A percentile compares a stretch with the other conserved stretches of the same genome.
These are phyloP conservation scores for Seiridium cupressi DNA, from an alignment of 2,329 filamentous ascomycete genomes.

Conservation along the genomic window DNA sequence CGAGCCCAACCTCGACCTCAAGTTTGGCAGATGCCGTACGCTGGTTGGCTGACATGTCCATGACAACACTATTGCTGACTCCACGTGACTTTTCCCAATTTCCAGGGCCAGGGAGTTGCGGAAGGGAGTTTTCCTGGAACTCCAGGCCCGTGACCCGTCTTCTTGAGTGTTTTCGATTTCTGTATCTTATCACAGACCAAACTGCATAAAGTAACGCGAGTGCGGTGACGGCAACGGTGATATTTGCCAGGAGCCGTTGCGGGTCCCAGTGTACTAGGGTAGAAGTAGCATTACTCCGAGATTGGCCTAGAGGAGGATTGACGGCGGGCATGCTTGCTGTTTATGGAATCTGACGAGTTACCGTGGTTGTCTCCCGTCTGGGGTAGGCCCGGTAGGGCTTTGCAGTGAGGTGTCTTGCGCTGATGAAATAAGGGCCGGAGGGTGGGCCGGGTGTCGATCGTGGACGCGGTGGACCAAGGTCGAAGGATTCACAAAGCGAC, in stretches of 20 bases:
- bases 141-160: slow-evolving; percentile 8
- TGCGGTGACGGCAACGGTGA: slow-evolving; percentile 16
- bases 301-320: slow-evolving; percentile 25
- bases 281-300: slow-evolving; percentile 27
- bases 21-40: slow-evolving; percentile 14
- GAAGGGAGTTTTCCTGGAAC: slow-evolving; percentile 11
- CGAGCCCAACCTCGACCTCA: slow-evolving; percentile 6
- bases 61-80: slow-evolving; percentile 20
- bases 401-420: slow-evolving; percentile 19
- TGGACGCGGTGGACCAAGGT: slow-evolving; percentile 15
- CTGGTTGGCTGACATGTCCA: slow-evolving; percentile 24
- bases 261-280: slow-evolving; percentile 24
- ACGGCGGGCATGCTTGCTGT: slow-evolving; percentile 39
- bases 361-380: slow-evolving; percentile 13
- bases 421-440: slow-evolving; percentile 14
- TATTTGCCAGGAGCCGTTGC: slow-evolving; percentile 20
- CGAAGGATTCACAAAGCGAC: slow-evolving; percentile 10
- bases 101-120: slow-evolving; percentile 11
- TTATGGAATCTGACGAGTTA: slow-evolving; percentile 12
- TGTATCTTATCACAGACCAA: slow-evolving; percentile 13
- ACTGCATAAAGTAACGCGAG: slow-evolving; percentile 19
- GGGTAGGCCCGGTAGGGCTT: slow-evolving; percentile 12
- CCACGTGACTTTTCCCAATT: slow-evolving; percentile 28
- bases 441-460: slow-evolving; percentile 24
- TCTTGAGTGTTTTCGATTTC: slow-evolving; percentile 18